Evolutionary conservation across 2,329 filamentous ascomycete species (phyloP), one percentile per base, ranked within the genome.

Genomic region (Sarocladium strictum): DNA sequence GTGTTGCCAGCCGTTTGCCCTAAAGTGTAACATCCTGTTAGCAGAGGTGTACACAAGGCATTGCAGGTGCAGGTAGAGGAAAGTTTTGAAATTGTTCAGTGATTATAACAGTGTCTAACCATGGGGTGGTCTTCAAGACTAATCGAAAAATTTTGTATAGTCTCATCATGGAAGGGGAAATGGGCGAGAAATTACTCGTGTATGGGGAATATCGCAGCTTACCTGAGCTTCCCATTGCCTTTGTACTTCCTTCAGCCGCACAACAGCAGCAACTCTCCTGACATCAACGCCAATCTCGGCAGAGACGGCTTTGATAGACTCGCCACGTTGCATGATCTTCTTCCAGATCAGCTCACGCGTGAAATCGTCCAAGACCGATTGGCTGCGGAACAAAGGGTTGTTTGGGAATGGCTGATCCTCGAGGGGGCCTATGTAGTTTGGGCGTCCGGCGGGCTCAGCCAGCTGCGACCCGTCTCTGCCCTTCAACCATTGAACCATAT

Each of bases 101-200:
- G 63, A 54, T 58, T 58, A 62, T 62, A 64, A 68, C 61, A 57
- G 57, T 81, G 80, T 87, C 78, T 93, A 93, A 97, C 89, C 90
- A 94, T 85, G 78, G 84, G 69, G 54, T 56, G 85, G 92, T 97
- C 92, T 96, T 97, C 80, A 95, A 96, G 93, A 97, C 93, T 97
- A 96, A 97, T 97, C 93, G 93, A 87, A 87, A 87, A 86, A 85
- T 83, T 81, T 80, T 83, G 74, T 77, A 89, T 73, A 69, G 67
- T 82, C 64, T 72, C 80, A 84, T 84, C 80, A 83, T 71, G 29
- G 6, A 53, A 58, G 63, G 64, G 49, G 63, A 65, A 57, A 56
- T 60, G 51, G 33, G 23, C 45, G 21, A 15, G 35, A 50, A 52
- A 12, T 12, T 32, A 55, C 58, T 54, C 29, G 51, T 7, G 32